Conservation (phyloP, 23 red algal species). For the Chondrus crispus region DNA sequence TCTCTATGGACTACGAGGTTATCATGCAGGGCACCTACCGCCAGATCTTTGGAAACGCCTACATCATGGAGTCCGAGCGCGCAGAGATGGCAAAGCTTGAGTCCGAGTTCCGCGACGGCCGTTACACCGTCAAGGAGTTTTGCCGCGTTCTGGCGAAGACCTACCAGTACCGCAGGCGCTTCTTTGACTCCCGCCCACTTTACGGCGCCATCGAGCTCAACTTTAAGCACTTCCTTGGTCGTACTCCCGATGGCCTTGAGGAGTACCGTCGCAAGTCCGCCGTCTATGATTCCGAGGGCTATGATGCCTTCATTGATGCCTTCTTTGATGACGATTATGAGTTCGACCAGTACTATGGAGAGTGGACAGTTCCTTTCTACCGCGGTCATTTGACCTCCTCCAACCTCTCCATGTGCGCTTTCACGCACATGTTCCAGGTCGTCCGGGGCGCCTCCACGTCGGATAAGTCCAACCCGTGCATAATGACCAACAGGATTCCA, state of each 20-base stretch:
- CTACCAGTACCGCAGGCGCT: constrained; percentile 74
- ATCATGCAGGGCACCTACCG: constrained; percentile 75
- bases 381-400: constrained; percentile 70
- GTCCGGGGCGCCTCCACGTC: constrained; percentile 69
- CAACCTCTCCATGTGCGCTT: constrained; percentile 82
- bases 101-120: constrained; percentile 78
- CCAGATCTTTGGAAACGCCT: constrained; percentile 86
- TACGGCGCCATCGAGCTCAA: constrained; percentile 91
- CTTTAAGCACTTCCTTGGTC: constrained; percentile 88
- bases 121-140: constrained; percentile 76
- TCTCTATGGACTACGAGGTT: constrained; percentile 72
- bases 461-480: constrained; percentile 80
- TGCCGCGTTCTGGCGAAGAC: constrained; percentile 81
- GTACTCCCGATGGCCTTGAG: constrained; percentile 81
- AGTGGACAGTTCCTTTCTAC: constrained; percentile 74
- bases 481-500: constrained; percentile 71
- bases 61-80: constrained; percentile 93
- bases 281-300: constrained; percentile 86
- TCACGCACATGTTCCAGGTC: constrained; percentile 92
- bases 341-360: constrained; percentile 78
- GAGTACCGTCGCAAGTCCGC: constrained; percentile 72
- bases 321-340: constrained; percentile 91
- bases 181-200: constrained; percentile 85
- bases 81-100: constrained; percentile 80
- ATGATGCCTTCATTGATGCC: constrained; percentile 80